These are phyloP conservation scores for Lathyrus oleraceus DNA, from an alignment of 306 rosid species.

Conservation along the genomic window DNA sequence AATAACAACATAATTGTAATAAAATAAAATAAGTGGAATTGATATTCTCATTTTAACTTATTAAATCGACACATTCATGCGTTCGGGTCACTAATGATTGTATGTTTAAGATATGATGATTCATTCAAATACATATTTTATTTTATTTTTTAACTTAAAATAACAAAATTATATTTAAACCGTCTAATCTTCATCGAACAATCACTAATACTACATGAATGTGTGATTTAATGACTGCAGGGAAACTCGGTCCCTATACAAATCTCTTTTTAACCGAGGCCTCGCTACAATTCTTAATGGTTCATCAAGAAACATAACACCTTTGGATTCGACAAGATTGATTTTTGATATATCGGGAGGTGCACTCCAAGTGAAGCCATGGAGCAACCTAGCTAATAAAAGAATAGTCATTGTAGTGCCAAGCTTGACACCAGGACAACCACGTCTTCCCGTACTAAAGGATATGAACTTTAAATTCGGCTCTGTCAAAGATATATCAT, in stretches of 20 bases:
- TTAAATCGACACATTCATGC: too few relatives aligned
- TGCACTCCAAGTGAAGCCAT: slow-evolving; percentile 46
- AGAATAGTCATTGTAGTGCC: slow-evolving; percentile 43
- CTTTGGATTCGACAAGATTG: not conserved
- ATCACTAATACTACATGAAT: too few relatives aligned
- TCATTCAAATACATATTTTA: too few relatives aligned
- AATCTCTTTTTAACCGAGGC: slow-evolving; percentile 7
- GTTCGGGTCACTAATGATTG: too few relatives aligned
- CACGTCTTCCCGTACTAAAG: slow-evolving; percentile 49
- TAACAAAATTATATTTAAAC: too few relatives aligned
- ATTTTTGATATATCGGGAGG: slow-evolving; percentile 18
- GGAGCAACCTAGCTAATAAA: slow-evolving; percentile 50
- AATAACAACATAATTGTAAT: too few relatives aligned
- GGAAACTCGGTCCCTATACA: not conserved
- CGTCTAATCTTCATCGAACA: too few relatives aligned
- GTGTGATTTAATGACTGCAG: too few relatives aligned
- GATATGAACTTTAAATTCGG: slow-evolving; percentile 33
- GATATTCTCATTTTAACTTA: too few relatives aligned
- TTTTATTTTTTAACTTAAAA: too few relatives aligned
- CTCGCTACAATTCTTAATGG: slow-evolving; percentile 17
- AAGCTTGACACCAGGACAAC: slow-evolving; percentile 41
- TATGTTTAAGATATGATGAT: too few relatives aligned
- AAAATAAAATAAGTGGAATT: too few relatives aligned
- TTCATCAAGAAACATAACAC: not conserved
- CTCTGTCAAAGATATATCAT: slow-evolving; percentile 13